Evolutionary conservation across 306 rosid species (phyloP), one percentile per base, ranked within the genome.

Genomic region (Acacia melanoxylon): DNA sequence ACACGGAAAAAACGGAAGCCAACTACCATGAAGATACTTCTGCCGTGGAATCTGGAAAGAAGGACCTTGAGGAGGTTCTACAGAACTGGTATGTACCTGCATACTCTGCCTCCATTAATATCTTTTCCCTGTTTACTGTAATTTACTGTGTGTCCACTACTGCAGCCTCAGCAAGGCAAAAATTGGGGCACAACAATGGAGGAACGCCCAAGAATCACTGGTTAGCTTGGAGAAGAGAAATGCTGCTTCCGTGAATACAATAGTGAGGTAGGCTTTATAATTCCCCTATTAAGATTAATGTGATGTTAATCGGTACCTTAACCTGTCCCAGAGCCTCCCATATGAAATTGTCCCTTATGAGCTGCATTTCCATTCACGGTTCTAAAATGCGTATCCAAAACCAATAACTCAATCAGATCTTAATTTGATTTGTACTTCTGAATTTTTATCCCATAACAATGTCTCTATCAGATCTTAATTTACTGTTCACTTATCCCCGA

Each of bases 151-250:
- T 78, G 63, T 54, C 67, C 65, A 70, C 71, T 48, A 77, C 51
- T 84, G 89, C 92, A 96, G 99, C 83, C 86, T 96, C 86, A 88
- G 86, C 80, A 92, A 96, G 90, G 94, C 98, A 61, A 81, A 91
- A 46, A 89, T 88, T 79, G 99, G 99, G 77, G 88, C 93, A 56
- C 92, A 91, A 83, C 99, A 96, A 87, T 96, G 99, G 99, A 91
- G 80, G 81, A 91, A 86, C 56, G 99, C 99, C 83, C 94, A 96
- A 69, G 99, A 91, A 66, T 96, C 98, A 80, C 89, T 96, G 90
- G 88, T 94, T 29, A 75, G 88, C 81, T 83, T 92, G 68, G 97
- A 94, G 88, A 91, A 87, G 87, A 89, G 78, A 70, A 93, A 92
- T 82, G 97, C 89, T 51, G 87, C 90, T 79, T 91, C 99, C 65